These are phyloP conservation scores for Scutellaria galericulata DNA, from an alignment of 257 asterid species.

Conservation along the genomic window DNA sequence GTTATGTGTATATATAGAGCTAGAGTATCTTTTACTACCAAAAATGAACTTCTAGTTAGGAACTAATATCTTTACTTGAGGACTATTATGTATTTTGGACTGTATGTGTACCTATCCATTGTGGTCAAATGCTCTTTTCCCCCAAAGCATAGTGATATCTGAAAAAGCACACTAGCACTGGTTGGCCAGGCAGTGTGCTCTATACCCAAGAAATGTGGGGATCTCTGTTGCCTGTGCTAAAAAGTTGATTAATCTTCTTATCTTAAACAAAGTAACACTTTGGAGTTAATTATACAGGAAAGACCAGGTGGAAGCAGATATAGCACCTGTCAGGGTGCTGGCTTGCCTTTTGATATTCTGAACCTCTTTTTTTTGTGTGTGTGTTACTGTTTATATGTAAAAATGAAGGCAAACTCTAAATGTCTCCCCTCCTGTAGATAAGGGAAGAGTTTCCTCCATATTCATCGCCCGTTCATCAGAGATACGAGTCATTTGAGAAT, in stretches of 20 bases:
- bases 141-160: background rate
- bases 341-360: constrained; percentile 57
- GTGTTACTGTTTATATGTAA: constrained; percentile 14
- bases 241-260: constrained; percentile 23
- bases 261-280: constrained; percentile 21
- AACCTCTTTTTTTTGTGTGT: background rate
- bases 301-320: constrained; percentile 64
- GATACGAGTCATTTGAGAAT: constrained; percentile 74
- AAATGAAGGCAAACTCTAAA: constrained; percentile 25
- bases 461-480: constrained; percentile 71
- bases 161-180: background rate
- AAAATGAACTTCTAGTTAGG: no score
- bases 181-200: background rate
- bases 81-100: background rate
- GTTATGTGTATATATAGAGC: no score
- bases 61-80: no score
- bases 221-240: constrained; percentile 16
- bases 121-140: no score
- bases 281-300: constrained; percentile 53
- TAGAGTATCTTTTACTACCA: no score
- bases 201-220: background rate
- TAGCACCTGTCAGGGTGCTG: constrained; percentile 54
- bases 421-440: constrained; percentile 47
- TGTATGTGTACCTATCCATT: background rate
- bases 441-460: constrained; percentile 90